A percentile compares a stretch with the other conserved stretches of the same genome.
phyloP scores from a whole-genome alignment of 2,329 filamentous ascomycete species.

The Aureobasidium sp. region DNA sequence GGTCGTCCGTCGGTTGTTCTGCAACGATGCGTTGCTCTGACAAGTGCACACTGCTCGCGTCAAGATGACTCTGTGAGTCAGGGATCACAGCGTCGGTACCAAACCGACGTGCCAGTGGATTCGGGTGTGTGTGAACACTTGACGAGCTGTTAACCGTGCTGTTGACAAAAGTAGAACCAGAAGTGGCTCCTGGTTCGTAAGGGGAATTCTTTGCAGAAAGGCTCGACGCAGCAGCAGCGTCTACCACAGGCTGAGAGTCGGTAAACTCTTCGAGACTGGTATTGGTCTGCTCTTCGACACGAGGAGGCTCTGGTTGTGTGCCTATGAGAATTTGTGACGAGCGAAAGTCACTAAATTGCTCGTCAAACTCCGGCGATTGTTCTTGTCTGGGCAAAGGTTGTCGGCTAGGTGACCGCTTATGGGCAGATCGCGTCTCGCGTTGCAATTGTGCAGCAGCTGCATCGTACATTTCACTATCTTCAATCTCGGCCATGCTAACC shows the following conservation, averaged over 20 bases:
- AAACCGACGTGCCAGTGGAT: background rate
- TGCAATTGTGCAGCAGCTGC: constrained; percentile 3
- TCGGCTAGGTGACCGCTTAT: background rate
- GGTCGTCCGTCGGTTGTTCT: background rate
- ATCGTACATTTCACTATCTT: background rate
- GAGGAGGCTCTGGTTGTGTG: constrained; percentile 8
- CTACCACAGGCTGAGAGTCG: background rate
- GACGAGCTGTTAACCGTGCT: constrained; percentile 7
- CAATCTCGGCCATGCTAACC: background rate
- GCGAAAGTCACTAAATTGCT: constrained; percentile 10
- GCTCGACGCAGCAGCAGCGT: constrained; percentile 17
- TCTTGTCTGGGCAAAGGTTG: background rate
- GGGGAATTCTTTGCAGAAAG: constrained; percentile 17
- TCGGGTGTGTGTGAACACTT: background rate
- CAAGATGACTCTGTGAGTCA: constrained; percentile 21
- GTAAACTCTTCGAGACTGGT: background rate
- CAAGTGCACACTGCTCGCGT: background rate
- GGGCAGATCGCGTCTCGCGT: background rate
- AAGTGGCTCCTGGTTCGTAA: constrained; percentile 16
- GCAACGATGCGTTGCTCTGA: background rate
- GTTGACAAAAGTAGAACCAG: background rate
- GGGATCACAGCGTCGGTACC: constrained; percentile 18
- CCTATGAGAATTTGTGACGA: constrained; percentile 17
- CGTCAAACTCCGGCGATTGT: background rate
- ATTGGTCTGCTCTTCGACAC: background rate